Base-by-base conservation (phyloP, 2,329 filamentous ascomycete genomes). In the Exophiala bonariae region DNA sequence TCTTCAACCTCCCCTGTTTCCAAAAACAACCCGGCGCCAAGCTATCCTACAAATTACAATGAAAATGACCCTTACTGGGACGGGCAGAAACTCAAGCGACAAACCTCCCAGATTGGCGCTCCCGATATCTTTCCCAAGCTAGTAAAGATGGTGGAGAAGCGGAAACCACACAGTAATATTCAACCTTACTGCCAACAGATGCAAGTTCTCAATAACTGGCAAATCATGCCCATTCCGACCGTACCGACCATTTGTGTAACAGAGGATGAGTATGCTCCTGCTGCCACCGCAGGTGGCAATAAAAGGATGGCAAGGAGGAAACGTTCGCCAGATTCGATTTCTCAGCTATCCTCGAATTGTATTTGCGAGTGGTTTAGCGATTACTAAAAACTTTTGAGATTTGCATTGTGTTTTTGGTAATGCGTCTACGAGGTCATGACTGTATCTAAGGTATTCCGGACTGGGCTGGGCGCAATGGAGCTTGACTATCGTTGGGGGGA, bases 131-230 rank as follows among this genome's bases (percentile, higher is more conserved):
- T 79, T 55, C 81, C 82, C 1, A 81, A 78, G 41, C 72, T 80
- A 19, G 72, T 86, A 58, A 86, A 86, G 64, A 74, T 87, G 36
- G 80, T 84, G 62, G 83, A 87, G 64, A 79, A 82, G 41, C 77
- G 83, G 18, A 61, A 78, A 14, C 66, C 71, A 6, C 66, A 70
- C 4, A 62, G 70, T 7, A 63, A 63, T 26, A 62, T 67, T 5
- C 52, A 59, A 9, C 59, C 71, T 41, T 86, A 84, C 62, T 87
- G 83, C 59, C 75, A 85, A 58, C 78, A 84, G 60, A 84, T 85
- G 74, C 70, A 78, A 52, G 71, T 86, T 10, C 66, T 81, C 44
- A 65, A 76, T 38, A 70, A 81, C 53, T 76, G 77, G 22, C 57
- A 63, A 7, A 61, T 78, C 26, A 64, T 69, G 22, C 62, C 64